Evolutionary conservation across 495 filamentous ascomycete genomes (phyloP).

Genomic region (Hypoxylon intermedium): DNA sequence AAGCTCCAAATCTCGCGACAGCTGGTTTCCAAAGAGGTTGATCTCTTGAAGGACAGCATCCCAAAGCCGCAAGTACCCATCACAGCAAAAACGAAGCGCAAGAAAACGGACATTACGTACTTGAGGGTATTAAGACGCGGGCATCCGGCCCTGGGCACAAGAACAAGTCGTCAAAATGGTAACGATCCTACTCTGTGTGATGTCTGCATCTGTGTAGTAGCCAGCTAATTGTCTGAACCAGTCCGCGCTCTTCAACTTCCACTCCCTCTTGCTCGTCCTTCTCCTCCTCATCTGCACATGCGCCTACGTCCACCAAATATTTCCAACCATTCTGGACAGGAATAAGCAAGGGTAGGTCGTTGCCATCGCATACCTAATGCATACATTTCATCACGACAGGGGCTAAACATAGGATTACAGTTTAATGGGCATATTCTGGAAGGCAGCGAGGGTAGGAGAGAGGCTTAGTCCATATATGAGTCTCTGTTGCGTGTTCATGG

Average conservation of each 20-base stretch:
- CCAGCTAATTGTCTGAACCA: slow-evolving; percentile 50
- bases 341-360: slow-evolving; percentile 82
- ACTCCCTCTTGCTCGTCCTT: slow-evolving; percentile 89
- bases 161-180: slow-evolving; percentile 22
- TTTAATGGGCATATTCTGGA: slow-evolving; percentile 92
- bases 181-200: neutral
- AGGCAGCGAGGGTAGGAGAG: slow-evolving; percentile 92
- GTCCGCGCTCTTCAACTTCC: slow-evolving; percentile 98
- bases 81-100: neutral
- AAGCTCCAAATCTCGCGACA: slow-evolving; percentile 25
- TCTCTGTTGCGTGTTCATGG: slow-evolving; percentile 92
- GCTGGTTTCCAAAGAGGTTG: slow-evolving; percentile 28
- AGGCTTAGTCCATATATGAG: slow-evolving; percentile 94
- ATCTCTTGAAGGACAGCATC: neutral
- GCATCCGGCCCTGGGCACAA: no score
- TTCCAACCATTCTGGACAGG: slow-evolving; percentile 90
- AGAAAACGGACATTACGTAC: neutral
- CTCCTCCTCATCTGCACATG: slow-evolving; percentile 95
- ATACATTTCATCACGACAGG: neutral
- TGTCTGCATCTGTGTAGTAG: neutral
- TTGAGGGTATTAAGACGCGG: no score
- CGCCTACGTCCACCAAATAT: slow-evolving; percentile 87
- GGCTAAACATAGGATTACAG: slow-evolving; percentile 52
- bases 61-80: neutral
- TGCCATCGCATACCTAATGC: neutral